Conservation (phyloP, 306 rosid species). For the Gastrolobium bilobum region DNA sequence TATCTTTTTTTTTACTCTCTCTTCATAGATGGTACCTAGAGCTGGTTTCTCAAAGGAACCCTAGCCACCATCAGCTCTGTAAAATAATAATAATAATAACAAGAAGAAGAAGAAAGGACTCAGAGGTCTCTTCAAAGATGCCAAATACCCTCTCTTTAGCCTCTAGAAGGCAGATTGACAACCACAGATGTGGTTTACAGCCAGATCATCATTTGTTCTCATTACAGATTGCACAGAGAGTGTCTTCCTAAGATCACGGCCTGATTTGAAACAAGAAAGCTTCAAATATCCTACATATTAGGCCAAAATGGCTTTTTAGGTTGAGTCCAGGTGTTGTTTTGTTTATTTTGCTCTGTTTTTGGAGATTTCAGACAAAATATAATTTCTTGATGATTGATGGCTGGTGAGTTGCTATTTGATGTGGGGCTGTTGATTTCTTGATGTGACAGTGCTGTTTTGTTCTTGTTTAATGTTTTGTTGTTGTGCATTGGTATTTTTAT, state of each 20-base stretch:
- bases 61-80: not conserved
- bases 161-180: not conserved
- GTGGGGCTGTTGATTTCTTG: slow-evolving; percentile 1
- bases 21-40: not conserved
- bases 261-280: not conserved
- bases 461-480: not conserved
- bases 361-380: not conserved
- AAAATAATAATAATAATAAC: not conserved
- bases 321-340: slow-evolving; percentile 3
- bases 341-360: not conserved
- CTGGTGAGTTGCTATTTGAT: not conserved
- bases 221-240: too few species aligned
- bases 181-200: too few species aligned
- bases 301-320: not conserved
- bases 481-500: slow-evolving; percentile 13
- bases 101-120: not conserved
- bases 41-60: slow-evolving; percentile 19
- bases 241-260: too few species aligned
- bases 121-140: not conserved
- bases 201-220: too few species aligned
- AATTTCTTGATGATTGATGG: not conserved
- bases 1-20: not conserved
- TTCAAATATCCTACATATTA: not conserved
- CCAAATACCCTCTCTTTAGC: not conserved
- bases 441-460: not conserved